Base-by-base conservation (phyloP, 139 green algal species). In the Chlamydomonas incerta region DNA sequence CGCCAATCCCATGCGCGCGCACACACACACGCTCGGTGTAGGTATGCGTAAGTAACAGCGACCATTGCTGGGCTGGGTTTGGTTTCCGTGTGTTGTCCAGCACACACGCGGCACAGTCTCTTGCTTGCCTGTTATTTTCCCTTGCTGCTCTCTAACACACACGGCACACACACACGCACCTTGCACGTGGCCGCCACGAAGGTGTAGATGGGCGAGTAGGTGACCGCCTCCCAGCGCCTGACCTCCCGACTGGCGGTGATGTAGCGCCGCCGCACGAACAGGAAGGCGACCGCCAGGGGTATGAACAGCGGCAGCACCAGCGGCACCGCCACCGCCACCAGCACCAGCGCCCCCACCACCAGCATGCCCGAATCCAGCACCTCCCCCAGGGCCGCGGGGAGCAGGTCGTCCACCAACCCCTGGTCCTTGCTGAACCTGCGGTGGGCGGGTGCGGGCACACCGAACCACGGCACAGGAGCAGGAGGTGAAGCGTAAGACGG, bases 211-310 rank as follows among this genome's bases (percentile, higher is more conserved):
- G 97, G 97, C 6, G 90, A 96, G 57, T 95, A 91, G 1, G 90
- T 95, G 63, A 95, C 91, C 14, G 93, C 92, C 82, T 99, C 97
- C 87, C 95, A 94, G 33, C 97, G 93, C 95, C 99, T 99, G 34
- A 99, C 81, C 71, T 99, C 95, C 0, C 97, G 83, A 28, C 79
- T 90, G 26, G 96, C 94, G 4, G 65, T 76, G 31, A 98, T 72
- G 93, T 98, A 97, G 34, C 88, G 88, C 13, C 77, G 52, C 0
- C 87, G 66, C 0, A 85, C 26, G 41, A 46, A 85, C 17, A n/a
- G 62, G 66, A 85, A 97, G 21, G 74, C 79, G 23, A 83, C 31
- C 34, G 81, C 71, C 41, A 97, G 85, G 20, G 93, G 92, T 15
- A 95, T 33, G 69, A 97, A 95, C 13, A 96, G 62, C 17, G 93